A percentile compares a stretch with the other conserved stretches of the same genome.
Conservation (phyloP, 2,329 filamentous ascomycete species). For the Penicillium brasilianum region DNA sequence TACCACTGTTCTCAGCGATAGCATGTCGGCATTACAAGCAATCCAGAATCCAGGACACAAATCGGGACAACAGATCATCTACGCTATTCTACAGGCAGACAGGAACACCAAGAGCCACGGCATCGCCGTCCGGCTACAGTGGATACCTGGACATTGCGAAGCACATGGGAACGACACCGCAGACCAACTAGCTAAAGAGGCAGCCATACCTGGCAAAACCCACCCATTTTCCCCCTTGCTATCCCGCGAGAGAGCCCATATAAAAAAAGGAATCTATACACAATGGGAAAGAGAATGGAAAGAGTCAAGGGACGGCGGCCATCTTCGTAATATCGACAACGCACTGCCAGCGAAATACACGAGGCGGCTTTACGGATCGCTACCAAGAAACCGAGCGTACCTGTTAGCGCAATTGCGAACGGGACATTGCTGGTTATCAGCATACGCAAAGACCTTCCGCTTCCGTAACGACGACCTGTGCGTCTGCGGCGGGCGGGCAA, state of each 20-base stretch:
- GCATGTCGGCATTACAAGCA: slow-evolving; percentile 5
- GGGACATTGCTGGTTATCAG: too few relatives aligned
- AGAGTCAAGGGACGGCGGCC: too few relatives aligned
- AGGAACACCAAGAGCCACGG: slow-evolving; percentile 11
- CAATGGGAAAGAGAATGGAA: slow-evolving; percentile 10
- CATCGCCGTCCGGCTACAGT: slow-evolving; percentile 21
- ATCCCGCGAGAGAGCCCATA: neutral
- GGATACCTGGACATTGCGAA: slow-evolving; percentile 17
- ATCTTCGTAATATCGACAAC: too few relatives aligned
- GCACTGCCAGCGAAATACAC: too few relatives aligned
- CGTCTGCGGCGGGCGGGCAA: too few relatives aligned
- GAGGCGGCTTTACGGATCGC: too few relatives aligned
- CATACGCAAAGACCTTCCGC: too few relatives aligned
- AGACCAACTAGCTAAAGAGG: too few relatives aligned
- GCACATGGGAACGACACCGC: neutral
- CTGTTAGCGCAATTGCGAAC: too few relatives aligned
- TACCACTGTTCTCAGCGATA: neutral
- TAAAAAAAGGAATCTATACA: neutral
- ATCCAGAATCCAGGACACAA: slow-evolving; percentile 26
- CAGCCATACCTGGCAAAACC: neutral
- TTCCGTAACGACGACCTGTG: too few relatives aligned
- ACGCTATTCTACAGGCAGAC: slow-evolving; percentile 25
- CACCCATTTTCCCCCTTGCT: neutral
- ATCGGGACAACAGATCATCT: slow-evolving; percentile 27
- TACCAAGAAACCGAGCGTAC: too few relatives aligned